Percentiles rank a stretch among this genome's conserved stretches.
Evolutionary conservation across 352 stramenopile genomes (phyloP).

Genomic region (Phytophthora ramorum): DNA sequence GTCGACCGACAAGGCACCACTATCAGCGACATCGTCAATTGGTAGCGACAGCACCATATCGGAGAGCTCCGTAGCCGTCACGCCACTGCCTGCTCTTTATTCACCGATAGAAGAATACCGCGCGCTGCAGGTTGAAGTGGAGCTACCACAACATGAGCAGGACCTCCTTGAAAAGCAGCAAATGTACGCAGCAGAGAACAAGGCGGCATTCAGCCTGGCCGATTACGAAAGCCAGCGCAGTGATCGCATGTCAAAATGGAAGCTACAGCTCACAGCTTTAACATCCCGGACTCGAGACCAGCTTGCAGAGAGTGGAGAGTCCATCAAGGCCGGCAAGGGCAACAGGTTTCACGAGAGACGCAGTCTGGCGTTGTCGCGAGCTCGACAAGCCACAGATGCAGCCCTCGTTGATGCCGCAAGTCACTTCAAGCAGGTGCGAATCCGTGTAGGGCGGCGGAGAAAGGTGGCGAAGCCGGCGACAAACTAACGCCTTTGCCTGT

Average conservation of each 20-base stretch:
- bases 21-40: constrained; percentile 20
- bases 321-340: constrained; percentile 15
- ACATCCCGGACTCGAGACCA: constrained; percentile 52
- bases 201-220: constrained; percentile 25
- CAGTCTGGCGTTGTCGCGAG: constrained; percentile 36
- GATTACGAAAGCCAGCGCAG: constrained; percentile 58
- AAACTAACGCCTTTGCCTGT: constrained; percentile 30
- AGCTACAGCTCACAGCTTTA: constrained; percentile 55
- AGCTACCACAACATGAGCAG: constrained; percentile 26
- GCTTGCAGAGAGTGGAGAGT: constrained; percentile 35
- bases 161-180: constrained; percentile 25
- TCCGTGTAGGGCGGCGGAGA: constrained; percentile 9
- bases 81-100: constrained; percentile 14
- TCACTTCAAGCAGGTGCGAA: constrained; percentile 63
- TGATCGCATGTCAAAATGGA: constrained; percentile 58
- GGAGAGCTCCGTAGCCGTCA: constrained; percentile 5
- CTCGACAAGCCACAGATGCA: constrained; percentile 42
- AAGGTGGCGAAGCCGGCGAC: not conserved
- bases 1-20: constrained; percentile 7
- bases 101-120: constrained; percentile 47
- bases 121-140: constrained; percentile 35
- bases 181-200: constrained; percentile 23
- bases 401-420: constrained; percentile 58
- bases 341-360: constrained; percentile 30
- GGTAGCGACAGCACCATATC: constrained; percentile 24